phyloP scores from a whole-genome alignment of 495 filamentous ascomycete genomes.

The Hypoxylon lenormandii region DNA sequence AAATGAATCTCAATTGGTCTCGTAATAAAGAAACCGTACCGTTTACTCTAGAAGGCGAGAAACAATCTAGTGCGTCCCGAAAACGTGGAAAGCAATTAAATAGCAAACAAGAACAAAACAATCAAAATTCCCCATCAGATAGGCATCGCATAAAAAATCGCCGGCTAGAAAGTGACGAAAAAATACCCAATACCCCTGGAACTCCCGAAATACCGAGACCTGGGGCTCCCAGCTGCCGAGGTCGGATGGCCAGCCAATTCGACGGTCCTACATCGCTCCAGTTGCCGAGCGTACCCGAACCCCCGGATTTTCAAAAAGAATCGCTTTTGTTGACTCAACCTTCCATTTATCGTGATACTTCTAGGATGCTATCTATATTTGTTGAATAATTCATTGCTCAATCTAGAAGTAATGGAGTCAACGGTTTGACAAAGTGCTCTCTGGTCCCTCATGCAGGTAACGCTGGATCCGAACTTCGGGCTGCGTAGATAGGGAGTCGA shows the following conservation, averaged over 20 bases:
- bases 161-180: slow-evolving; percentile 35
- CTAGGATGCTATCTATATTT: no score
- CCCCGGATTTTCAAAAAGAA: not conserved
- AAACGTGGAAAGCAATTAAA: no score
- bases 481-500: slow-evolving; percentile 11
- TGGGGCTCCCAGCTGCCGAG: slow-evolving; percentile 40
- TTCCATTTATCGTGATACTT: slow-evolving; percentile 4
- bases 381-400: no score
- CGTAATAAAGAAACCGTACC: no score
- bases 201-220: slow-evolving; percentile 38
- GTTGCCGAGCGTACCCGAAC: slow-evolving; percentile 46
- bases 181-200: no score
- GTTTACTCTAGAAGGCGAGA: no score
- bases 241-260: slow-evolving; percentile 42
- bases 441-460: no score
- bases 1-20: no score
- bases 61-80: no score
- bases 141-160: slow-evolving; percentile 7
- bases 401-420: no score
- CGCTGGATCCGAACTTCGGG: slow-evolving; percentile 22
- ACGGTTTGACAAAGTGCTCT: no score
- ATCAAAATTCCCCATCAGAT: not conserved
- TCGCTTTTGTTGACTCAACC: not conserved
- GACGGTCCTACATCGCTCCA: slow-evolving; percentile 25
- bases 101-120: no score